These are phyloP conservation scores for Eutrema japonicum DNA, from an alignment of 345 rosid species.

Conservation along the genomic window DNA sequence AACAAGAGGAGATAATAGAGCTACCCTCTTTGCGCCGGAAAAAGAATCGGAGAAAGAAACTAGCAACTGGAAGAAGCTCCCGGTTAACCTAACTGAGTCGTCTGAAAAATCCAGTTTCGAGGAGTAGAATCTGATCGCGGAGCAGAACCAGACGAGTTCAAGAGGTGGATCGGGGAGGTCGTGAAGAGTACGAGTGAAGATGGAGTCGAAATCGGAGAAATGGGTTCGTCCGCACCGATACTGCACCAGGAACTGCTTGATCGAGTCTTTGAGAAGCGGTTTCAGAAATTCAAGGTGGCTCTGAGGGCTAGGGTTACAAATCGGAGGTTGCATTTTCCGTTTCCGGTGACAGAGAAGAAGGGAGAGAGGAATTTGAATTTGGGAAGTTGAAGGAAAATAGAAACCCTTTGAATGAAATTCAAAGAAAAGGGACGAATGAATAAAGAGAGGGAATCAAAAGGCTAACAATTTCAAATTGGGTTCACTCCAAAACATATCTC, in stretches of 20 bases:
- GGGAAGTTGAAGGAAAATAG: conserved; percentile 19
- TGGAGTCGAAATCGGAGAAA: conserved; percentile 65
- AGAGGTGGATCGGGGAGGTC: conserved; percentile 61
- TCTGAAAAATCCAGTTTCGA: conserved; percentile 35
- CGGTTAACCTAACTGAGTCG: conserved; percentile 38
- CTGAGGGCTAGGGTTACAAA: conserved; percentile 13
- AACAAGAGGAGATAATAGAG: conserved; percentile 67
- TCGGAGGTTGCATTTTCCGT: conserved; percentile 42
- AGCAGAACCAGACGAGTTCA: conserved; percentile 73
- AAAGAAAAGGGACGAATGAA: conserved; percentile 49
- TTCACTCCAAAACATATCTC: not conserved
- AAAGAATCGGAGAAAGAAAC: conserved; percentile 55
- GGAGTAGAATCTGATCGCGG: conserved; percentile 59
- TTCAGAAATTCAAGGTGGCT: conserved; percentile 43
- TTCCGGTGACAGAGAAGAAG: conserved; percentile 13
- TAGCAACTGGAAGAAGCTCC: conserved; percentile 61
- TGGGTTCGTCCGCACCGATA: conserved; percentile 53
- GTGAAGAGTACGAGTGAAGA: conserved; percentile 65
- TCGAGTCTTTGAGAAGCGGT: conserved; percentile 64
- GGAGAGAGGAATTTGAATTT: conserved; percentile 28
- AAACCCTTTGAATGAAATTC: conserved; percentile 14
- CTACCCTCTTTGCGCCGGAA: conserved; percentile 51
- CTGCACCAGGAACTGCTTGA: conserved; percentile 57
- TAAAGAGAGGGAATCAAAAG: conserved; percentile 43
- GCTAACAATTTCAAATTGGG: conserved; percentile 20